These are phyloP conservation scores for Aspergillus pseudoviridinutans DNA, from an alignment of 2,329 filamentous ascomycete genomes.

Conservation along the genomic window DNA sequence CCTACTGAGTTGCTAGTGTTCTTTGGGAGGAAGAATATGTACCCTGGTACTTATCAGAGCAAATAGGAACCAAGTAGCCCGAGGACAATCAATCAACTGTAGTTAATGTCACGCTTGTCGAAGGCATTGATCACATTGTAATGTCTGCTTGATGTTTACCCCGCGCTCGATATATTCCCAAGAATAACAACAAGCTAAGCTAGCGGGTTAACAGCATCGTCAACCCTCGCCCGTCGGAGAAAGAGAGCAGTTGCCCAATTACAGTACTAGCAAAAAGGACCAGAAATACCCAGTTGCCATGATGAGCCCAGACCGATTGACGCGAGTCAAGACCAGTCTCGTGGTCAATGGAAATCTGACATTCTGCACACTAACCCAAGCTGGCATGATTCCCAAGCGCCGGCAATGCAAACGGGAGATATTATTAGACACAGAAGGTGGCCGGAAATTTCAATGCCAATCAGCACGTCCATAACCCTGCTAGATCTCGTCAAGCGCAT, in stretches of 20 bases:
- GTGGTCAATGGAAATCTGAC: slow-evolving; percentile 1
- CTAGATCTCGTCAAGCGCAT: not conserved
- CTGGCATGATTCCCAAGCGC: slow-evolving; percentile 20
- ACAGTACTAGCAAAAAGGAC: not conserved
- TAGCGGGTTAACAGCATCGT: not conserved
- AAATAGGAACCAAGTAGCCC: not conserved
- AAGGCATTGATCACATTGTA: not conserved
- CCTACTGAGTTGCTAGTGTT: not conserved
- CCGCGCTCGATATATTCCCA: no score
- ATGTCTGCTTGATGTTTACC: not conserved
- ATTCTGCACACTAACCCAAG: slow-evolving; percentile 24
- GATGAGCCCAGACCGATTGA: not conserved
- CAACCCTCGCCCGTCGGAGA: not conserved
- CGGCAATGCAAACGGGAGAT: slow-evolving; percentile 4
- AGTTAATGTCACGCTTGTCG: not conserved
- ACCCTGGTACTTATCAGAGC: not conserved
- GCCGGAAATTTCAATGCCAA: slow-evolving; percentile 17
- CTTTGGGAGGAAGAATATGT: no score
- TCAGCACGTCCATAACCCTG: not conserved
- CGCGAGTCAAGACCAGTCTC: not conserved
- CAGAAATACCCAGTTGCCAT: not conserved
- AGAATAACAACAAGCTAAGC: no score
- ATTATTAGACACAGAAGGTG: slow-evolving; percentile 5
- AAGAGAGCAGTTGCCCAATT: not conserved
- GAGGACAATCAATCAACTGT: not conserved